Conservation (phyloP, 2,329 filamentous ascomycete species). For the Arthrobotrys entomopaga region DNA sequence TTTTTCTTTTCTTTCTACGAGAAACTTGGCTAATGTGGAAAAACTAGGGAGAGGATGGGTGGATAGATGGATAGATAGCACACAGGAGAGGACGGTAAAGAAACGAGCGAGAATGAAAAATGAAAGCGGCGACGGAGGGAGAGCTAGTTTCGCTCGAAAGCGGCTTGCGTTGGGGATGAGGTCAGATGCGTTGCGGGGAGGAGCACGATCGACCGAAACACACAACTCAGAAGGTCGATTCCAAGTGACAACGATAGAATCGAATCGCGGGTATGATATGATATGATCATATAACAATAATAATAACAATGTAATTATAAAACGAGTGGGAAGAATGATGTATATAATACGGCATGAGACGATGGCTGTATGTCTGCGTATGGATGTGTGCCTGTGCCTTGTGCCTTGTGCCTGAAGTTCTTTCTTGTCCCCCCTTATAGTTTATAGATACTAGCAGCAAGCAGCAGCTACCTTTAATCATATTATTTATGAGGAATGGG, state of each 20-base stretch:
- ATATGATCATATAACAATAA: slow-evolving; percentile 4
- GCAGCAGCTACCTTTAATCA: background rate
- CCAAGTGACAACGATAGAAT: background rate
- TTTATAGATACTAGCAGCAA: no score
- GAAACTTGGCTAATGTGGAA: background rate
- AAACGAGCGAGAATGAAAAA: slow-evolving; percentile 2
- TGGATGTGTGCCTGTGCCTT: slow-evolving; percentile 17
- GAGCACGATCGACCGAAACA: slow-evolving; percentile 26
- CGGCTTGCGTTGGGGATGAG: slow-evolving; percentile 41
- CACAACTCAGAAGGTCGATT: slow-evolving; percentile 16
- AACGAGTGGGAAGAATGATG: no score
- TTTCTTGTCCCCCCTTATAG: no score
- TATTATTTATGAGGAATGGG: slow-evolving; percentile 15
- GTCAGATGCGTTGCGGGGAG: slow-evolving; percentile 49
- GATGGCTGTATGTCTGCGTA: slow-evolving; percentile 21
- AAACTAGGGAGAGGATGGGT: background rate
- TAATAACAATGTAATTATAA: no score
- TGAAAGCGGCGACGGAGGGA: background rate
- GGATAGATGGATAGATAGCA: background rate
- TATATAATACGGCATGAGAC: slow-evolving; percentile 3
- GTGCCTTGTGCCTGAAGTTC: background rate
- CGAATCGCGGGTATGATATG: background rate
- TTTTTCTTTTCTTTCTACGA: background rate
- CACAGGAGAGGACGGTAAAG: background rate
- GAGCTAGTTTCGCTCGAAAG: slow-evolving; percentile 31